These are phyloP conservation scores for Aspergillus fijiensis DNA, from an alignment of 2,329 filamentous ascomycete species.

Conservation along the genomic window DNA sequence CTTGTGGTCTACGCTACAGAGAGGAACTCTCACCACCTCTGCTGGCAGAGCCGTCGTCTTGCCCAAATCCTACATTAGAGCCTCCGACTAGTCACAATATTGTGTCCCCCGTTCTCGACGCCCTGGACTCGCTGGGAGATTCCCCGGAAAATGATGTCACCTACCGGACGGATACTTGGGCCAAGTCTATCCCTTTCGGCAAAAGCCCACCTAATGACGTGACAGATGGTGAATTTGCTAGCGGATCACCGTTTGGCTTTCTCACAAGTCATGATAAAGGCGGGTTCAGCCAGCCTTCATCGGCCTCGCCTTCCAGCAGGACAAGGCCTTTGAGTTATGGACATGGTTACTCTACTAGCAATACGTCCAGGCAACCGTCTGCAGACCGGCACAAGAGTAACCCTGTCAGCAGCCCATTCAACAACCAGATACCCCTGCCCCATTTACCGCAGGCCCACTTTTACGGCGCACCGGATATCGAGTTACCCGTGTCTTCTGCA, in stretches of 20 bases:
- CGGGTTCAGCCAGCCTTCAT: conserved; percentile 44
- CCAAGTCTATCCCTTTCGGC: conserved; percentile 45
- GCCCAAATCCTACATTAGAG: conserved; percentile 26
- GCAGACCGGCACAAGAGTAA: conserved; percentile 40
- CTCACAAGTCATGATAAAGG: conserved; percentile 39
- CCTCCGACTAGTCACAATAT: conserved; percentile 28
- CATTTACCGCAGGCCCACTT: conserved; percentile 77
- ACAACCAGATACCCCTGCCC: conserved; percentile 57
- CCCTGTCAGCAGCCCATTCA: conserved; percentile 38
- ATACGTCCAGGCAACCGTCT: conserved; percentile 38
- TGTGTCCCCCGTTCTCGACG: conserved; percentile 41
- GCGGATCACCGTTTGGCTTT: conserved; percentile 42
- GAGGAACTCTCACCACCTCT: conserved; percentile 27
- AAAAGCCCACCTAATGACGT: conserved; percentile 45
- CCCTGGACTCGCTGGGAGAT: conserved; percentile 34
- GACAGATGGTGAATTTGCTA: conserved; percentile 34
- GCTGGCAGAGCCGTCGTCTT: conserved; percentile 33
- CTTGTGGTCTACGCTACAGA: conserved; percentile 20
- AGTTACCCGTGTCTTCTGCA: conserved; percentile 49
- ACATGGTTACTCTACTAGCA: conserved; percentile 38
- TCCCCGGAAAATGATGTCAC: conserved; percentile 35
- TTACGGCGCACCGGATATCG: conserved; percentile 71
- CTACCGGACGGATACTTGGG: conserved; percentile 45
- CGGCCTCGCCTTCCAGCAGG: conserved; percentile 44
- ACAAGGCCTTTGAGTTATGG: conserved; percentile 46